Percentiles rank a stretch among this genome's conserved stretches.
These are phyloP conservation scores for Wolfiporia cocos DNA, from an alignment of 1,284 basidiomycete genomes.

Conservation along the genomic window DNA sequence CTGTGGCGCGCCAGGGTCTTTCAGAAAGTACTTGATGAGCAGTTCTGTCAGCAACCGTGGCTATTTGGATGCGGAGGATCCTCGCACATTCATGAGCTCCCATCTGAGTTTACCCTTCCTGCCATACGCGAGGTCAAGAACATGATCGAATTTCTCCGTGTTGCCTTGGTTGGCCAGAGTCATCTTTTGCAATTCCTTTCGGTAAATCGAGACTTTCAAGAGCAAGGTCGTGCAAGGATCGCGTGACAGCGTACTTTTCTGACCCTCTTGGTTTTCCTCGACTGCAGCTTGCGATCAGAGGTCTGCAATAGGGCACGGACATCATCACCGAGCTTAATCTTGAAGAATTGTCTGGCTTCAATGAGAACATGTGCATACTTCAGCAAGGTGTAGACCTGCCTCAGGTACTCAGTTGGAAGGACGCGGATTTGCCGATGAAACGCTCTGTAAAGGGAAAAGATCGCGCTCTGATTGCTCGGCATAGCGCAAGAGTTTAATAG, in stretches of 20 bases:
- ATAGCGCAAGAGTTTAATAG: background rate
- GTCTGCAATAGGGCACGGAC: constrained; percentile 29
- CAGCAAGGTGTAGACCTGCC: constrained; percentile 31
- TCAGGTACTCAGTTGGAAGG: constrained; percentile 55
- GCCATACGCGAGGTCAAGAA: constrained; percentile 78
- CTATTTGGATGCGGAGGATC: constrained; percentile 1
- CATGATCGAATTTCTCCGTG: constrained; percentile 44
- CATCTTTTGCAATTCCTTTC: constrained; percentile 53
- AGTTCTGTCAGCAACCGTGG: no score
- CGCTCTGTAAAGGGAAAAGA: constrained; percentile 43
- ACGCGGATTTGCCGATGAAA: constrained; percentile 45
- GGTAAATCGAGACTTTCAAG: background rate
- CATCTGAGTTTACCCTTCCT: constrained; percentile 62
- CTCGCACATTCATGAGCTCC: constrained; percentile 55
- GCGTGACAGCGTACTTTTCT: constrained; percentile 33
- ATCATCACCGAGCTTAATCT: constrained; percentile 54
- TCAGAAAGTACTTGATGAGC: constrained; percentile 20
- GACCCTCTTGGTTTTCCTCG: constrained; percentile 43
- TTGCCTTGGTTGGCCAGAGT: constrained; percentile 52
- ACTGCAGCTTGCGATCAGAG: constrained; percentile 22
- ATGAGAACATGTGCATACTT: constrained; percentile 9
- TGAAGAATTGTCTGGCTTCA: constrained; percentile 54
- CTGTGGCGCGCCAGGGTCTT: constrained; percentile 32
- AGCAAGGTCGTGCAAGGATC: constrained; percentile 2
- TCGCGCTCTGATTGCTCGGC: constrained; percentile 8